Base-by-base conservation (phyloP, 768 basidiomycete species). In the Neoboletus brunneissimus region DNA sequence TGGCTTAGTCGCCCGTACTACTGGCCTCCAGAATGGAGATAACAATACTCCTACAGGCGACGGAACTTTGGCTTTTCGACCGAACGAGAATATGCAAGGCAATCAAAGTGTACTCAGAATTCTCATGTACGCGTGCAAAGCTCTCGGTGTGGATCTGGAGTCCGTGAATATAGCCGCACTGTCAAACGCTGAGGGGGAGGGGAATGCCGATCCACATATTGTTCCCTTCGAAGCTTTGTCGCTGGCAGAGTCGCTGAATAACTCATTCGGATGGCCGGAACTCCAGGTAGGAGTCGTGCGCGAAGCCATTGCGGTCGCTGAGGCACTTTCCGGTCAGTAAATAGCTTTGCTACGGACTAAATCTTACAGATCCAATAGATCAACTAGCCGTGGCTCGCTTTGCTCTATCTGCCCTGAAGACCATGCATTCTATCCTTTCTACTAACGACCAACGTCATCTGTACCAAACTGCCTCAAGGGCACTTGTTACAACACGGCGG, bases 271-370 rank as follows among this genome's bases (percentile, higher is more conserved):
- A 5, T 98, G 96, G 96, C 88, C 94, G 3, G 92, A 94, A 69
- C 76, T 99, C 40, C 96, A 97, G 75, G 83, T 98, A 18, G 94
- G 93, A 23, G 85, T 95, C n/a, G 79, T 98, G 22, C 83, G 93
- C 37, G 97, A 98, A 69, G 92, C 94, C 1, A 86, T 98, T 22
- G 87, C 89, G 0, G 86, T 98, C 3, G 91, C 93, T 2, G 93
- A 98, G 71, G 85, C 92, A 15, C 75, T 99, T 23, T 94, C 96
- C 54, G 94, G 94, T 92, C 58, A 52, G 80, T 73, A 11, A 48
- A 54, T 48, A 48, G 40, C 27, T 31, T 51, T 35, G 25, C 42
- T 37, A 12, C 27, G 15, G 29, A 48, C 52, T 16, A 22, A 20
- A 46, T 54, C 54, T 54, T 29, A 54, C 51, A 55, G 25, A 47